Evolutionary conservation across 2,329 filamentous ascomycete species (phyloP), one percentile per base, ranked within the genome.

Genomic region (Alternaria hordeiaustralica): DNA sequence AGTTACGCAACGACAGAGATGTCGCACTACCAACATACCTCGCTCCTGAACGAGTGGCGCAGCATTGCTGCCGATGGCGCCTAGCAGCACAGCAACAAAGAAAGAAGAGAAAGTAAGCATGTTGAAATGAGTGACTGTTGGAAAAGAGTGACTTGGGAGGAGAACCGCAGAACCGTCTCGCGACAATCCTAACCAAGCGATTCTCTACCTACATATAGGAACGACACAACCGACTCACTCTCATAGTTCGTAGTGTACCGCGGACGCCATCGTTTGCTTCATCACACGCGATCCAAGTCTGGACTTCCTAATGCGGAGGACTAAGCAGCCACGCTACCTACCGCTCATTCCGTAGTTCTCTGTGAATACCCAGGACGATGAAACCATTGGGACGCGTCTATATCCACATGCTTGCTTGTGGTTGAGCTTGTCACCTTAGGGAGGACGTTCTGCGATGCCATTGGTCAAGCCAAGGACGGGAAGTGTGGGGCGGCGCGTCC

Each of bases 1-100:
- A 70, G 61, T 36, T 45, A 26, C 3, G 10, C 21, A 5, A 12
- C 7, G 8, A 13, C 18, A 23, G 7, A 5, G 10, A 21, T 25
- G 30, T 20, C n/a, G 13, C 8, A 30, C 7, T 8, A 18, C 5
- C 15, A 12, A 11, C 21, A 26, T 63, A 66, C 68, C 60, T 60
- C 71, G 66, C 56, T 71, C 66, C 49, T 66, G 55, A 56, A 64
- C 6, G 53, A 73, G 60, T 30, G 71, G 71, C 49, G 64, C 64
- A 41, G 70, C 71, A 65, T 69, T 61, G 55, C 64, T 62, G n/a
- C n/a, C 28, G 8, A 65, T 26, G 36, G 63, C 60, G 45, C 55
- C 51, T 26, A 69, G 58, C 23, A 69, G 50, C 49, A 63, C 50
- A 23, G 51, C 28, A 15, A 67, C 26, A 68, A 68, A 13, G 62